phyloP scores from a whole-genome alignment of 352 stramenopile genomes.

The Phytophthora meadii region DNA sequence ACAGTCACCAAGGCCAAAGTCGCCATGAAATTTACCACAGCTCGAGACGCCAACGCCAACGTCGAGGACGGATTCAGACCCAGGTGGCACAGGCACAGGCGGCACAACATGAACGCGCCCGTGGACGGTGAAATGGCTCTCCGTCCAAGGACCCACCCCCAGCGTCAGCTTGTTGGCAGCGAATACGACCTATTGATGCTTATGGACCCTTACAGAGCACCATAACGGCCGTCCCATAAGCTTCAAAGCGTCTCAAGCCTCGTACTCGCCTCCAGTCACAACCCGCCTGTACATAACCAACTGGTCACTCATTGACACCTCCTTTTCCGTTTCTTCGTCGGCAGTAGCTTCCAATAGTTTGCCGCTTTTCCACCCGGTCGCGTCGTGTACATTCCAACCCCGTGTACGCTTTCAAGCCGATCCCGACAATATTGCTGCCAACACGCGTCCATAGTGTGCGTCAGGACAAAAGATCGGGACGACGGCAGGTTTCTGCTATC shows the following conservation, averaged over 20 bases:
- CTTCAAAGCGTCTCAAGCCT: slow-evolving; percentile 5
- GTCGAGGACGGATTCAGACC: not conserved
- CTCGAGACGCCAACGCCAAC: slow-evolving; percentile 8
- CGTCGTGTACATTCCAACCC: not conserved
- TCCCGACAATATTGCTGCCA: slow-evolving; percentile 3
- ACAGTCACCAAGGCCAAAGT: slow-evolving; percentile 12
- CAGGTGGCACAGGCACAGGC: not conserved
- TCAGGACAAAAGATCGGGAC: slow-evolving; percentile 20
- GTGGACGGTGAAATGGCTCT: not conserved
- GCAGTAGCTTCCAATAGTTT: too few relatives aligned
- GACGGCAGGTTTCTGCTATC: not conserved
- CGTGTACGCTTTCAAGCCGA: not conserved
- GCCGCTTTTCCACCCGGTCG: not conserved
- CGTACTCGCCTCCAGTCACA: not conserved
- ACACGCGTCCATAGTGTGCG: slow-evolving; percentile 16
- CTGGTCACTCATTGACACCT: not conserved
- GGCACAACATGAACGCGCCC: slow-evolving; percentile 16
- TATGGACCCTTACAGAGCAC: not conserved
- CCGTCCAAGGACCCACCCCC: not conserved
- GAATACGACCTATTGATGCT: not conserved
- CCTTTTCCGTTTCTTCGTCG: too few relatives aligned
- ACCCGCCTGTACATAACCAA: slow-evolving; percentile 6
- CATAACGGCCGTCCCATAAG: slow-evolving; percentile 20
- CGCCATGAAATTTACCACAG: slow-evolving; percentile 19
- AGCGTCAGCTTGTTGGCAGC: slow-evolving; percentile 15